Percentiles rank a stretch among this genome's conserved stretches.
Evolutionary conservation across 2,329 filamentous ascomycete genomes (phyloP).

Genomic region (Calonectria pauciramosa): DNA sequence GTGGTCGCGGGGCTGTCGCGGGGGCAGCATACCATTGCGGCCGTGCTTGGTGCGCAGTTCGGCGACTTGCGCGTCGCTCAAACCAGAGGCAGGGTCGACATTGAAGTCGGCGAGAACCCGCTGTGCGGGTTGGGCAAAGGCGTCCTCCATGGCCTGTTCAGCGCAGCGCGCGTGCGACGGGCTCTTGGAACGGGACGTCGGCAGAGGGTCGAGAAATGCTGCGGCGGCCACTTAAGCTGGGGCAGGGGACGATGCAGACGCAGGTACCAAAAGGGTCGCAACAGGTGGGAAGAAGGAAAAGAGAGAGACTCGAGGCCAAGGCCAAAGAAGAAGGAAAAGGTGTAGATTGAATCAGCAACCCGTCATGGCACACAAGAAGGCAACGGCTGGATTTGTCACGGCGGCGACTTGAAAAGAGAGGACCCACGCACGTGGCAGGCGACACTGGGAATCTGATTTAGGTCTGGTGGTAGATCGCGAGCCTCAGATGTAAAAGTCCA

Average conservation of each 20-base stretch:
- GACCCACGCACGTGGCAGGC: slow-evolving; percentile 51
- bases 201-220: background rate
- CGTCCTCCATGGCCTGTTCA: slow-evolving; percentile 69
- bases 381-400: slow-evolving; percentile 43
- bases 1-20: slow-evolving; percentile 26
- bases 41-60: slow-evolving; percentile 71
- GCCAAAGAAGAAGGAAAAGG: slow-evolving; percentile 30
- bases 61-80: slow-evolving; percentile 71
- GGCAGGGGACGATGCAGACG: slow-evolving; percentile 15
- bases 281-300: slow-evolving; percentile 24
- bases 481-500: slow-evolving; percentile 42
- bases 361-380: slow-evolving; percentile 44
- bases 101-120: slow-evolving; percentile 72
- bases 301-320: slow-evolving; percentile 27
- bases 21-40: slow-evolving; percentile 70
- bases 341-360: slow-evolving; percentile 37
- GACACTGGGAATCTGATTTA: slow-evolving; percentile 24
- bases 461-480: slow-evolving; percentile 23
- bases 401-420: slow-evolving; percentile 41
- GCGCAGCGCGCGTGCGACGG: slow-evolving; percentile 40
- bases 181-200: slow-evolving; percentile 22
- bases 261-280: slow-evolving; percentile 24
- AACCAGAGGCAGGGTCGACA: slow-evolving; percentile 67
- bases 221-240: slow-evolving; percentile 8
- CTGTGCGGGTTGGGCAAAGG: slow-evolving; percentile 70